Base-by-base conservation (phyloP, 2,329 filamentous ascomycete genomes). In the Neobulgaria alba region DNA sequence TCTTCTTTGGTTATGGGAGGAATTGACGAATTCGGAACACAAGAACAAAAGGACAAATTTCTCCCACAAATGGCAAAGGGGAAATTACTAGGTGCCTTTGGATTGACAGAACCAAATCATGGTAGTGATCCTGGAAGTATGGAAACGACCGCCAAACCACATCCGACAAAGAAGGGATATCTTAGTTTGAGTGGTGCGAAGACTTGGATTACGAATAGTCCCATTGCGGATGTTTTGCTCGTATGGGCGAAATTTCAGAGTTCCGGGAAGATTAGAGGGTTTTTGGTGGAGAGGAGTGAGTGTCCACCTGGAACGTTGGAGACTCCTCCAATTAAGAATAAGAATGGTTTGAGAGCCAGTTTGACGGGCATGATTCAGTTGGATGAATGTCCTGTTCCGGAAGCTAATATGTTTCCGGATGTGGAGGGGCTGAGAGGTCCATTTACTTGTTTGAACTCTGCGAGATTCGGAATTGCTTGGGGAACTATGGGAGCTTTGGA, bases 321-420 rank as follows among this genome's bases (percentile, higher is more conserved):
- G 62, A 98, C 92, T 4, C 92, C 92, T 1, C 68, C 84, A 10
- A 82, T 98, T 62, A 93, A 93, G 69, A 78, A 96, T 68, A 98
- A 98, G 74, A 95, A 85, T 47, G 92, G 89, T 2, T 76, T 98
- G 21, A 75, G 92, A 43, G 92, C 92, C 10, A 94, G 86, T 10
- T 84, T 95, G 49, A 98, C 92, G 1, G 92, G 92, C 42, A 96
- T 96, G 92, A 95, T 98, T 51, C 88, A 95, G 54, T 74, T 98
- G 58, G 90, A 95, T 50, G 79, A 84, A 48, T 89, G 85, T 51
- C 90, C 92, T 1, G 87, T 98, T 0, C 81, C 88, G 0, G 79
- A 82, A 51, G 85, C 78, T 54, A 95, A 95, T 67, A 94, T 98
- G 88, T 88, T 98, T 56, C 89, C 89, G 1, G 76, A 85, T 1